Evolutionary conservation across 805 yeast genomes (phyloP).

Genomic region (Cyberlindnera xylosilytica): DNA sequence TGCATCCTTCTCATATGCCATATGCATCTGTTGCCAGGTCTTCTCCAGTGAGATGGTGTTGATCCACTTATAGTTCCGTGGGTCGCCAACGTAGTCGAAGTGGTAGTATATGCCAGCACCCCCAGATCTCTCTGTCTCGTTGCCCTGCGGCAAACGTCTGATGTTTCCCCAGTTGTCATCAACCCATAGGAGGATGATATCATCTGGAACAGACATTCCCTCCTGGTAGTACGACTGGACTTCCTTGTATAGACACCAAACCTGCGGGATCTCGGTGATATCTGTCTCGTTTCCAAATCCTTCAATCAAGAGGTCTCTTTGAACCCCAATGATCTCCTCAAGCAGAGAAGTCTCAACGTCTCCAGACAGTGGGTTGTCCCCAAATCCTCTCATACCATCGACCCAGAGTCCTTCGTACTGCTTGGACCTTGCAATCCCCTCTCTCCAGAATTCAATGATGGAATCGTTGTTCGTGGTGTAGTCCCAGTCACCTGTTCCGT

Average conservation of each 20-base stretch:
- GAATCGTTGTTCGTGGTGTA: constrained; percentile 13
- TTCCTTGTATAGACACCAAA: constrained; percentile 15
- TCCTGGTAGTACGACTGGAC: constrained; percentile 13
- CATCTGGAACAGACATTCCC: constrained; percentile 13
- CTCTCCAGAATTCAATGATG: constrained; percentile 13
- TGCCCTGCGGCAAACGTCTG: constrained; percentile 12
- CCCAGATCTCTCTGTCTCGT: constrained; percentile 12
- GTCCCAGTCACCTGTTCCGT: constrained; percentile 15
- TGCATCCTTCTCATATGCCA: constrained; percentile 14
- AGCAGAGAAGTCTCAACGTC: constrained; percentile 10
- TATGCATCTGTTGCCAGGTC: constrained; percentile 16
- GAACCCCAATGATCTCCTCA: constrained; percentile 9
- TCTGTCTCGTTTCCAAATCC: constrained; percentile 11
- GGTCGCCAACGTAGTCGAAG: constrained; percentile 17
- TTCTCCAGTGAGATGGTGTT: constrained; percentile 13
- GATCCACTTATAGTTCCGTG: constrained; percentile 16
- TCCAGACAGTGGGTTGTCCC: constrained; percentile 10
- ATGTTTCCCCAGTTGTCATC: constrained; percentile 18
- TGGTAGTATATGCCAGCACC: constrained; percentile 18
- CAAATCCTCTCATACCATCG: constrained; percentile 16
- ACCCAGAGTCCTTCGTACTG: constrained; percentile 13
- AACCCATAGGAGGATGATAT: constrained; percentile 12
- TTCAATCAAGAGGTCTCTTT: constrained; percentile 7
- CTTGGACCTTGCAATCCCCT: constrained; percentile 11
- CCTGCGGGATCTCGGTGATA: constrained; percentile 13